Evolutionary conservation across 2,329 filamentous ascomycete genomes (phyloP), one percentile per base, ranked within the genome.

Genomic region (Stemphylium lycopersici): DNA sequence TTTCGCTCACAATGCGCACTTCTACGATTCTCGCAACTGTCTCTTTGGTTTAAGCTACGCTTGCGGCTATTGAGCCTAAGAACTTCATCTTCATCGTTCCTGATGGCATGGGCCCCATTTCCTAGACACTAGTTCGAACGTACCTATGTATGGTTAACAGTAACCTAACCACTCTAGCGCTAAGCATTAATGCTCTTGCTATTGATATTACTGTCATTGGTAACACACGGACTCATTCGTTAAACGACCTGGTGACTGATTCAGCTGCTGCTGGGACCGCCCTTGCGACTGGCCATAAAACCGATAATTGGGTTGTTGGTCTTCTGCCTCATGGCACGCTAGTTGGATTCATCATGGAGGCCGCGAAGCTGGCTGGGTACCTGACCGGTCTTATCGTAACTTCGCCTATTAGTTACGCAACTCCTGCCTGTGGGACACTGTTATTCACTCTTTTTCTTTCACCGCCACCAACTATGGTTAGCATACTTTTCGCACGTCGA

Each of bases 301-400:
- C 75, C 3, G 74, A 73, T 56, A 78, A 78, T 38, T 33, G 20
- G 55, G 72, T 73, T 16, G 67, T 78, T 47, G 74, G 60, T 15
- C 70, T 78, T 11, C 58, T 70, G 46, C 62, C 68, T 5, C 67
- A 70, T 34, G 68, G 67, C 6, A 61, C 67, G 12, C 74, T 75
- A 15, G 70, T 75, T 15, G 76, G 72, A 32, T 76, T 73, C 15
- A 72, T 78, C 16, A 67, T 78, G 34, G 76, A 78, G 59, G 75
- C 76, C 7, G 76, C 76, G 11, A 74, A 77, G 56, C 58, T 75
- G 29, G 65, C 72, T 29, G 76, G 76, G 32, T 76, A 73, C 58
- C 74, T 72, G 62, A 78, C 76, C 12, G 76, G 74, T 11, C 69
- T 78, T n/a, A 74, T 78, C n/a, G 76, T 77, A 3, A 78, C 76